phyloP scores from a whole-genome alignment of 176 grass and related monocot species.

The Oryza officinalis region DNA sequence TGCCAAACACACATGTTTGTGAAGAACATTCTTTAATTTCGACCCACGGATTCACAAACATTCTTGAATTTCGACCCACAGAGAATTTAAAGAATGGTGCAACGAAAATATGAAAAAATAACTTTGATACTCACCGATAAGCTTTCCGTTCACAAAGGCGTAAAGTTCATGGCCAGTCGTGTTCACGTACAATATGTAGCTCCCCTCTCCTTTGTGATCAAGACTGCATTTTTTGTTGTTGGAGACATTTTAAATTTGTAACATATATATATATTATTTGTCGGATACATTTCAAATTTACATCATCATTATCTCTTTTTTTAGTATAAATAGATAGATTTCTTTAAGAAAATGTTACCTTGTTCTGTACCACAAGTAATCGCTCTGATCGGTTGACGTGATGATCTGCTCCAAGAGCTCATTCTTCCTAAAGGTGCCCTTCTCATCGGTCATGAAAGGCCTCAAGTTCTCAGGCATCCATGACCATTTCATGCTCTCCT shows the following conservation, averaged over 20 bases:
- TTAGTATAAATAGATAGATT: too few relatives aligned
- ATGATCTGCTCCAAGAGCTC: conserved; percentile 50
- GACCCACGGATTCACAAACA: too few relatives aligned
- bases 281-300: too few relatives aligned
- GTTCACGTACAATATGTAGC: conserved; percentile 42
- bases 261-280: too few relatives aligned
- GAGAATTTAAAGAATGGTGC: neutral
- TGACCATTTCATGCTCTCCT: conserved; percentile 44
- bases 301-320: neutral
- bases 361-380: conserved; percentile 91
- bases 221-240: conserved; percentile 14
- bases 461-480: conserved; percentile 56
- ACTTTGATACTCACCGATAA: conserved; percentile 34
- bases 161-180: conserved; percentile 50
- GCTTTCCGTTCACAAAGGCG: conserved; percentile 49
- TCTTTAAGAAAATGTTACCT: conserved; percentile 21
- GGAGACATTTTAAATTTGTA: too few relatives aligned
- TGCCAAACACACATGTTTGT: neutral
- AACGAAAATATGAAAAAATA: neutral
- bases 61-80: too few relatives aligned
- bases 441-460: conserved; percentile 47
- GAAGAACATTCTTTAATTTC: too few relatives aligned
- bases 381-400: conserved; percentile 58
- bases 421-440: conserved; percentile 26
- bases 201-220: conserved; percentile 37